phyloP scores from a whole-genome alignment of 129 eudicot species.

The carrot (Daucus carota) region DH1_v3.0 NC_030385.2:39876501-39877000 shows the following conservation, averaged over 20 bases:
- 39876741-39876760: slow-evolving; percentile 69
- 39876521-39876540: not conserved
- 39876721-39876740: not conserved
- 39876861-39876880: slow-evolving; percentile 72
- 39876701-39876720: not conserved
- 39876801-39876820: slow-evolving; percentile 64
- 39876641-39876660: slow-evolving; percentile 71
- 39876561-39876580: slow-evolving; percentile 15
- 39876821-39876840: slow-evolving; percentile 64
- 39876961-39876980: not conserved
- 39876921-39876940: slow-evolving; percentile 61
- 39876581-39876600: slow-evolving; percentile 69
- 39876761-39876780: slow-evolving; percentile 51
- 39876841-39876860: slow-evolving; percentile 64
- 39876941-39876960: not conserved
- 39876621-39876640: slow-evolving; percentile 67
- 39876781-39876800: slow-evolving; percentile 60
- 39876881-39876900: slow-evolving; percentile 61
- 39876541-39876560: not conserved
- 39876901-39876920: slow-evolving; percentile 44
- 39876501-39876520: not conserved
- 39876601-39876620: slow-evolving; percentile 76
- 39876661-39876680: slow-evolving; percentile 62
- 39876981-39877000: slow-evolving; percentile 8
- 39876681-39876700: not conserved